Percentiles rank a stretch among this genome's conserved stretches.
These are phyloP conservation scores for Pichia californica DNA, from an alignment of 805 yeast genomes.

Conservation along the genomic window DNA sequence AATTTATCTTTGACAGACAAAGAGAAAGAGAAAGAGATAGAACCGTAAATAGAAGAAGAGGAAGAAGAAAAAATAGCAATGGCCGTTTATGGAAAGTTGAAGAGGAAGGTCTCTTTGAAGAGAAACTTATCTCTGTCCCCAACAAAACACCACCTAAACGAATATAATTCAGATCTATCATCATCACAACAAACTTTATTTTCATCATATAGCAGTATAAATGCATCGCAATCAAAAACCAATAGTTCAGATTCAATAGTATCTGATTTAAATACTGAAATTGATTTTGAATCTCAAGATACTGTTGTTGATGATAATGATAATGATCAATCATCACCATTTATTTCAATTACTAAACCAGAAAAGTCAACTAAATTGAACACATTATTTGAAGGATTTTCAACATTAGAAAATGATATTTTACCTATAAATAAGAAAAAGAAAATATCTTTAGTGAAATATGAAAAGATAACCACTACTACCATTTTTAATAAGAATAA, in stretches of 20 bases:
- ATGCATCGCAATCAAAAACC: neutral
- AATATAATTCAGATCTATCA: neutral
- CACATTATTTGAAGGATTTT: neutral
- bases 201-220: neutral
- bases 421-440: too few relatives aligned
- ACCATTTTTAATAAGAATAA: neutral
- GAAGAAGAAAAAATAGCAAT: neutral
- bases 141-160: neutral
- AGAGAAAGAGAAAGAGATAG: too few relatives aligned
- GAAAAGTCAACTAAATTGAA: neutral
- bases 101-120: neutral
- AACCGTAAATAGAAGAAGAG: neutral
- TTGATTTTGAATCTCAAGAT: neutral
- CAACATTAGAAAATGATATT: slow-evolving; percentile 1
- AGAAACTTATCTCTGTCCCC: neutral
- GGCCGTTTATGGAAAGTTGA: slow-evolving; percentile 5
- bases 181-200: neutral
- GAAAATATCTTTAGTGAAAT: too few relatives aligned
- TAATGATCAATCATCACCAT: neutral
- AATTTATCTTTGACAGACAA: too few relatives aligned
- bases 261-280: too few relatives aligned
- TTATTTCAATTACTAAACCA: neutral
- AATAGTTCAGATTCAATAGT: too few relatives aligned
- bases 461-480: too few relatives aligned
- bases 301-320: neutral